phyloP scores from a whole-genome alignment of 192 early-diverging fungal species.

The Spinellus fusiger region DNA sequence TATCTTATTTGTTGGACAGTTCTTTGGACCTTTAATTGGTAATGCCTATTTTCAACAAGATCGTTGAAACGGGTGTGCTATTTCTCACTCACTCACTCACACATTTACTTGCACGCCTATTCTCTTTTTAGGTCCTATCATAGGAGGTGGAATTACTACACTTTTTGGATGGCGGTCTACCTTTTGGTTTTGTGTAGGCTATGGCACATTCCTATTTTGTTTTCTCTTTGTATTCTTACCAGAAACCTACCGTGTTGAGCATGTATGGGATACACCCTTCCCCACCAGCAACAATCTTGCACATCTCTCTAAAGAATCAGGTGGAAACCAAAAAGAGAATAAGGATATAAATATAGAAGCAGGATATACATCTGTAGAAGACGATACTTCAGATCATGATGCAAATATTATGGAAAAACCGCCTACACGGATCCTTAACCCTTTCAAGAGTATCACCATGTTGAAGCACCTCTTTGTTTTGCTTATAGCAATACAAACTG shows the following conservation, averaged over 20 bases:
- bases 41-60: no score
- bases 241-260: conserved; percentile 2
- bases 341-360: neutral
- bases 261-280: neutral
- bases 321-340: neutral
- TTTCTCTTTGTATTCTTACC: conserved; percentile 10
- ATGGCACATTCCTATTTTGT: conserved; percentile 25
- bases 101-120: neutral
- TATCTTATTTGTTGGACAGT: conserved; percentile 23
- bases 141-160: conserved; percentile 30
- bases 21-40: conserved; percentile 20
- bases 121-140: conserved; percentile 16
- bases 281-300: neutral
- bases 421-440: neutral
- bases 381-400: no score
- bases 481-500: conserved; percentile 1
- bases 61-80: neutral
- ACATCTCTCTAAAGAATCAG: neutral
- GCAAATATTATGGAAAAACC: no score
- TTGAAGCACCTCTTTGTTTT: neutral
- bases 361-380: neutral
- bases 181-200: conserved; percentile 34
- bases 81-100: neutral
- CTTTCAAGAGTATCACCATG: conserved; percentile 1
- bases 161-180: conserved; percentile 31